Evolutionary conservation across 305 asterid genomes (phyloP).

Genomic region (Galium porrigens): DNA sequence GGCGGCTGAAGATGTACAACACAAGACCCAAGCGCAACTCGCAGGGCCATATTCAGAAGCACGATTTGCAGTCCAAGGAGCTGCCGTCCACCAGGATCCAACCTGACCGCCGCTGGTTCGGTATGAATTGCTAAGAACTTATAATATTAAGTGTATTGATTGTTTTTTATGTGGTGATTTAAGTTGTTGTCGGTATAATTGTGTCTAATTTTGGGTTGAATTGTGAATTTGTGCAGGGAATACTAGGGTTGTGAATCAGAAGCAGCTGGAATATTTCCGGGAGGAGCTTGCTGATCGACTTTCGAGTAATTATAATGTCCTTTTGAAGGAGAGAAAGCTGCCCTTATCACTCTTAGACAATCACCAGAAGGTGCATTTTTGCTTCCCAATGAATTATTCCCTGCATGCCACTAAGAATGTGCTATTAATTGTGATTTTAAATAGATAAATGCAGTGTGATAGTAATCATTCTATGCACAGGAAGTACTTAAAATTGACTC

Average conservation of each 20-base stretch:
- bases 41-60: slow-evolving; percentile 42
- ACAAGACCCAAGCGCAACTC: slow-evolving; percentile 45
- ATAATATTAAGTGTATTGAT: neutral
- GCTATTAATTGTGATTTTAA: neutral
- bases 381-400: neutral
- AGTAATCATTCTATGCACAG: too few species aligned
- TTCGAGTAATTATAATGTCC: slow-evolving; percentile 66
- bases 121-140: slow-evolving; percentile 25
- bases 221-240: slow-evolving; percentile 32
- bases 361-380: slow-evolving; percentile 56
- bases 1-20: slow-evolving; percentile 85
- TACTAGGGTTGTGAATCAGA: slow-evolving; percentile 72
- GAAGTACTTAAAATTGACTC: too few species aligned
- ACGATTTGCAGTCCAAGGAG: slow-evolving; percentile 73
- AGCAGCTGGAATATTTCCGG: slow-evolving; percentile 64
- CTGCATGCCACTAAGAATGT: neutral
- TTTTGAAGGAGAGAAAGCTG: slow-evolving; percentile 73
- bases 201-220: neutral
- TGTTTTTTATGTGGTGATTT: neutral
- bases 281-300: slow-evolving; percentile 65
- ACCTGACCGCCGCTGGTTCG: slow-evolving; percentile 83
- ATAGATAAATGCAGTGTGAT: too few species aligned
- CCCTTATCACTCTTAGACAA: slow-evolving; percentile 79
- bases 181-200: neutral
- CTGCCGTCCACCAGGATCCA: slow-evolving; percentile 70